Base-by-base conservation (phyloP, 2,329 filamentous ascomycete genomes). In the Shiraia bambusicola region DNA sequence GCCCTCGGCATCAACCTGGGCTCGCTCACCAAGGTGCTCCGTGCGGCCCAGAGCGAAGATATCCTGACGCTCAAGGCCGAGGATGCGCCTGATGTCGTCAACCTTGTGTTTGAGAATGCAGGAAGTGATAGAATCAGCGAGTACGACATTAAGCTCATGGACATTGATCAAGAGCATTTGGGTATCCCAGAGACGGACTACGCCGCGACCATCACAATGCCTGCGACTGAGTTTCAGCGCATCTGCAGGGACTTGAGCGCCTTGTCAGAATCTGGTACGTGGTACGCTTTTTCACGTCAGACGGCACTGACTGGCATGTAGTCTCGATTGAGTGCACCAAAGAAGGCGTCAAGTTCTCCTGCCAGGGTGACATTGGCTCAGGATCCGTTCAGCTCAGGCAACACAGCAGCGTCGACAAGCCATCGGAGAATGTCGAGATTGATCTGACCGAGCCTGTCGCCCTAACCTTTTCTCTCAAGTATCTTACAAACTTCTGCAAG, bases 101-200 rank as follows among this genome's bases (percentile, higher is more conserved):
- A 95, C 79, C 78, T 98, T 54, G 81, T 91, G 59, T 98, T 98
- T 68, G 94, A 98, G 83, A 95, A 84, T 77, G 77, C 81, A 55
- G 83, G 86, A 66, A 87, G 82, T 63, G 93, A 98, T 73, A 82
- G 93, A 56, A 82, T 98, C 67, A 95, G 88, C 81, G 94, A 98
- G 78, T 98, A 98, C 72, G 93, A 98, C 72, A 87, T 98, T 74
- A 98, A 98, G 81, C 84, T 98, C 70, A 98, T 98, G 93, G 93
- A 98, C 71, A 98, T 98, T 71, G 93, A 98, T 74, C 94, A 98
- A 77, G 93, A 98, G 80, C 93, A 98, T 72, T 77, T 98, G 73
- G 93, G 93, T 50, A 98, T 98, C 61, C 93, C 93, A 12, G 92
- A 98, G 63, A 98, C 94, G n/a, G 93, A 98, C 65, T 98, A 98